Base-by-base conservation (phyloP, 2,329 filamentous ascomycete species). In the Diaporthe amygdali region DNA sequence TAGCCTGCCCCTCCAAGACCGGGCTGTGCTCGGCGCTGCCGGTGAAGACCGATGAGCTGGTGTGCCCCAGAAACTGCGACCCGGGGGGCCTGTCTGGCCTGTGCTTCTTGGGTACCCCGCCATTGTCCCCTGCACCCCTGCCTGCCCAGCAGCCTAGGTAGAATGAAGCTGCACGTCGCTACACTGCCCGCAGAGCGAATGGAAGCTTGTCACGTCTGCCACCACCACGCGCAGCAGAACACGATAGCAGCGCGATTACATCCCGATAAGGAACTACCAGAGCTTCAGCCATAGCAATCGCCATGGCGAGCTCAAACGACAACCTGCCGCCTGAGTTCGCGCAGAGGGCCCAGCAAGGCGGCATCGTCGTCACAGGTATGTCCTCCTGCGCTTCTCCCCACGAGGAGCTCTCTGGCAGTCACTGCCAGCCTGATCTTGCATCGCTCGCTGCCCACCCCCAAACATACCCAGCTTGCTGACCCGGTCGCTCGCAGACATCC, bases 401-500 rank as follows among this genome's bases (percentile, higher is more conserved):
- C 20, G 9, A 22, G 30, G 27, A 52, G 44, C 54, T 49, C 49
- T 69, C 41, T 69, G 34, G 15, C 55, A 64, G 25, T 22, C 25
- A 30, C 39, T 49, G 17, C 41, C n/a, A 17, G 27, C 37, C 15
- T 12, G 2, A 12, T 15, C 22, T 30, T 34, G 12, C n/a, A 59
- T n/a, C 59, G n/a, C 25, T 4, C 22, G 34, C 27, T 30, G n/a
- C 52, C 46, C 25, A 37, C 15, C 2, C 41, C 59, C 3, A 41
- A 9, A 8, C 44, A 39, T 5, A 6, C 20, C 8, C 20, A 67
- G n/a, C 32, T 44, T 61, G 71, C 71, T 76, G 46, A 76, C 51
- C 30, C 56, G 17, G n/a, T 41, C 44, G 44, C 44, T 51, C 27
- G 20, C 66, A 96, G 94, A 94, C 59, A 82, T 89, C 8, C 95